phyloP scores from a whole-genome alignment of 345 rosid genomes.

The Eutrema heterophyllum region DNA sequence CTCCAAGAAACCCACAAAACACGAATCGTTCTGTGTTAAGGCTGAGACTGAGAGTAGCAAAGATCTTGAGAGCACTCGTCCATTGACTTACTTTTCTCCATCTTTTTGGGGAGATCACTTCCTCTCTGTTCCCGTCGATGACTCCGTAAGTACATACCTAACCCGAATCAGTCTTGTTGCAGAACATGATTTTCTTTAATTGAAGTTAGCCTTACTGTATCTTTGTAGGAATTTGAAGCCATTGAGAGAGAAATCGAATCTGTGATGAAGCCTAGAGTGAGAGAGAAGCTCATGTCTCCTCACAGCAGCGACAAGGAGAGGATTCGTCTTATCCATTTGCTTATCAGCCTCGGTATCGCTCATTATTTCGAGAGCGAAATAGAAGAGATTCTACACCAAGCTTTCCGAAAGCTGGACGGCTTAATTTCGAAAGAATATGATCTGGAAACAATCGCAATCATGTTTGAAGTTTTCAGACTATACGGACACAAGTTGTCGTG shows the following conservation, averaged over 20 bases:
- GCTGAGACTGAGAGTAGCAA: not conserved
- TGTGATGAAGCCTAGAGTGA: too few relatives aligned
- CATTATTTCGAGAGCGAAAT: not conserved
- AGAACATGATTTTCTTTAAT: not conserved
- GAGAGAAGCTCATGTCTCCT: too few relatives aligned
- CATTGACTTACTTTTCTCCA: not conserved
- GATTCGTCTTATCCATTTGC: too few relatives aligned
- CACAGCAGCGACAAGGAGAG: too few relatives aligned
- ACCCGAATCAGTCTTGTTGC: not conserved
- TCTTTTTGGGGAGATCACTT: not conserved
- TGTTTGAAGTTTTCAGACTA: not conserved
- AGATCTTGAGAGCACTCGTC: conserved; percentile 9
- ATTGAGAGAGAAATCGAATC: too few relatives aligned
- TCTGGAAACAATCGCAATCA: not conserved
- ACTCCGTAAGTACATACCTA: not conserved
- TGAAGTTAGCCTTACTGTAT: too few relatives aligned
- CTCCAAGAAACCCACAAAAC: not conserved
- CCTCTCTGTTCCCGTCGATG: not conserved
- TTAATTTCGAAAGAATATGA: not conserved
- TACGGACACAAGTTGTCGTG: not conserved
- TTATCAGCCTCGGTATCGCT: not conserved
- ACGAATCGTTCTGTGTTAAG: not conserved
- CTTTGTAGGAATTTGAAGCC: too few relatives aligned
- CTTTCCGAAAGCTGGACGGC: not conserved
- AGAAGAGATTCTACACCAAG: not conserved